Conservation (phyloP, 495 filamentous ascomycete genomes). For the Rhypophila decipiens region DNA sequence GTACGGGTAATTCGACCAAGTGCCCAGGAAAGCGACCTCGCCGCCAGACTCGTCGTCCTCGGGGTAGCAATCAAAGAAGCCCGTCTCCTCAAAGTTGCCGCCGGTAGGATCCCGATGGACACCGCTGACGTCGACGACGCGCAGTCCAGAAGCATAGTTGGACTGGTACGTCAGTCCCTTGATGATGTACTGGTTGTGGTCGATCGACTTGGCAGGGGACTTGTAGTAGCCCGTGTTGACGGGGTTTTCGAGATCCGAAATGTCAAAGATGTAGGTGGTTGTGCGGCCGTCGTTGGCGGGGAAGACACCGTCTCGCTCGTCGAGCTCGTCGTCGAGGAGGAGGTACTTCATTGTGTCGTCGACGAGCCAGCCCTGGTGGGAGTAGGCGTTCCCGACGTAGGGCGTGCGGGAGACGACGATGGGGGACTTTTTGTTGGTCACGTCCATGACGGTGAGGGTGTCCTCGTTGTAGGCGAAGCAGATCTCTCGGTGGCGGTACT, state of each 20-base stretch:
- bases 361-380: conserved; percentile 56
- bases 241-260: conserved; percentile 41
- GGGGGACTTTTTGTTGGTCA: conserved; percentile 44
- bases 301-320: conserved; percentile 44
- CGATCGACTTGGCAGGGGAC: conserved; percentile 40
- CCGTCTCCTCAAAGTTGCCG: conserved; percentile 42
- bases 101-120: conserved; percentile 48
- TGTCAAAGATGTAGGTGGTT: conserved; percentile 51
- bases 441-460: conserved; percentile 41
- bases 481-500: conserved; percentile 48
- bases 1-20: conserved; percentile 51
- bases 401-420: conserved; percentile 46
- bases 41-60: conserved; percentile 51
- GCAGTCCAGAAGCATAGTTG: conserved; percentile 52
- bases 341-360: conserved; percentile 49
- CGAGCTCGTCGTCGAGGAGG: conserved; percentile 55
- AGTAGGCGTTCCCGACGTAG: conserved; percentile 52
- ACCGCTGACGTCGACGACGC: conserved; percentile 48
- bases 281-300: conserved; percentile 40
- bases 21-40: conserved; percentile 49
- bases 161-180: conserved; percentile 49
- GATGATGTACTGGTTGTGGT: conserved; percentile 56
- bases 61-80: conserved; percentile 53
- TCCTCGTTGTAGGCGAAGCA: conserved; percentile 56
- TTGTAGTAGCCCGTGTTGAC: conserved; percentile 50